These are phyloP conservation scores for Volutella citrinella DNA, from an alignment of 2,329 filamentous ascomycete species.

Conservation along the genomic window DNA sequence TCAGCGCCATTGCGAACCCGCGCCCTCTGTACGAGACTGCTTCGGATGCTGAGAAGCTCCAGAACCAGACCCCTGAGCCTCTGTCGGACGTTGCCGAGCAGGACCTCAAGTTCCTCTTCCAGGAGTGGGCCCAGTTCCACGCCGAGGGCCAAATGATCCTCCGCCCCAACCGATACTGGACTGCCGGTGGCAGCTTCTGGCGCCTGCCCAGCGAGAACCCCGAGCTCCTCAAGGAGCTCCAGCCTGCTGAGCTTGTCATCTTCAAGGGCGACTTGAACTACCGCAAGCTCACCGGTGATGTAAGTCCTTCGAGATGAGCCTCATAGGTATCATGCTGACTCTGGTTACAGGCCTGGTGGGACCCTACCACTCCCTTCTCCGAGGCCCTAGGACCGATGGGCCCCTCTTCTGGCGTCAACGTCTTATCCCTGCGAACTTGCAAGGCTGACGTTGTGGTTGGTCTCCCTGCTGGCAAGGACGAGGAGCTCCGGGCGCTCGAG, in stretches of 20 bases:
- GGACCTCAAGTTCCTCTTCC: slow-evolving; percentile 73
- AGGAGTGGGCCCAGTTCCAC: slow-evolving; percentile 77
- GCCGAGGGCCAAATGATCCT: slow-evolving; percentile 80
- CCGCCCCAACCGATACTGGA: slow-evolving; percentile 90
- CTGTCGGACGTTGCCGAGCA: slow-evolving; percentile 65
- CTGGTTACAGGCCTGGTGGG: slow-evolving; percentile 55
- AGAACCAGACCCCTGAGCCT: slow-evolving; percentile 55
- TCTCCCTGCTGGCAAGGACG: slow-evolving; percentile 76
- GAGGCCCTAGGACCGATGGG: slow-evolving; percentile 85
- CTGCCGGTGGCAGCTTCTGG: slow-evolving; percentile 84
- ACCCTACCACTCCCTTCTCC: slow-evolving; percentile 80
- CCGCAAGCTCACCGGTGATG: slow-evolving; percentile 85
- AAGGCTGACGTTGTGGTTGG: slow-evolving; percentile 96
- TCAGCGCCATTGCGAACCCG: slow-evolving; percentile 75
- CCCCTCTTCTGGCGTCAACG: slow-evolving; percentile 74
- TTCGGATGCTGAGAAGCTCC: slow-evolving; percentile 62
- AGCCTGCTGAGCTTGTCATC: slow-evolving; percentile 80
- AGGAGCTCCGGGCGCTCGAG: slow-evolving; percentile 67
- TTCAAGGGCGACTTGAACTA: slow-evolving; percentile 99
- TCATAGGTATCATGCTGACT: slow-evolving; percentile 8
- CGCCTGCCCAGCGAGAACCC: slow-evolving; percentile 68
- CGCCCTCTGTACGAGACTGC: slow-evolving; percentile 74
- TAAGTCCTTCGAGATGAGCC: slow-evolving; percentile 40
- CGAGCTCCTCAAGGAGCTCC: slow-evolving; percentile 71
- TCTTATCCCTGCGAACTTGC: slow-evolving; percentile 86